Percentiles rank a stretch among this genome's conserved stretches.
Conservation (phyloP, 768 basidiomycete genomes). For the Mycena indigotica region DNA sequence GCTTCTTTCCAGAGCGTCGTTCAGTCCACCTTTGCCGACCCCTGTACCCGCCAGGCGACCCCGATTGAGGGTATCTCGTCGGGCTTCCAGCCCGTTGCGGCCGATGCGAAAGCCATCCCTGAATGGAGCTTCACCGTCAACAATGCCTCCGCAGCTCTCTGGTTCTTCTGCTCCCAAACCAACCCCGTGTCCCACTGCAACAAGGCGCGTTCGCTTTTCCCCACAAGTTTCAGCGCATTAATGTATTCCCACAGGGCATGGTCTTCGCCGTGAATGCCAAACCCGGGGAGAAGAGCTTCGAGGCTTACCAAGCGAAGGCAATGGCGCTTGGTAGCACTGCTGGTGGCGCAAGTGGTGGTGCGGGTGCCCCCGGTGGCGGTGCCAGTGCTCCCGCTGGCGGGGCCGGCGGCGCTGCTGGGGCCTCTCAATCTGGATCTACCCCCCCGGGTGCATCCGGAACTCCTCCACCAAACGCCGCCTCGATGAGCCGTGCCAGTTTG, state of each 20-base stretch:
- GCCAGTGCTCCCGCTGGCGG: conserved; percentile 14
- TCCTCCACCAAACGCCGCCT: conserved; percentile 28
- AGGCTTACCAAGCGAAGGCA: conserved; percentile 39
- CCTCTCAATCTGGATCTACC: conserved; percentile 4
- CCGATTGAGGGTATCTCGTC: conserved; percentile 40
- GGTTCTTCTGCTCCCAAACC: conserved; percentile 49
- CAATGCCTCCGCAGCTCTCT: conserved; percentile 41
- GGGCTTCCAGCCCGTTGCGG: conserved; percentile 37
- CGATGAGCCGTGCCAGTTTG: conserved; percentile 35
- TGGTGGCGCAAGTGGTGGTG: no score
- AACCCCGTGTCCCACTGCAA: neutral
- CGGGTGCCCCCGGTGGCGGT: conserved; percentile 3
- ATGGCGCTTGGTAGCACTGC: no score
- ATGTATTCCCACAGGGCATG: conserved; percentile 35
- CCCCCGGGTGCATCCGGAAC: neutral
- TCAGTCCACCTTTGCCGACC: conserved; percentile 47
- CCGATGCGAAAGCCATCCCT: conserved; percentile 32
- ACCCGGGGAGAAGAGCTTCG: conserved; percentile 38
- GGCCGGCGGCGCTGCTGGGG: conserved; percentile 2
- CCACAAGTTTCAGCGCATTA: neutral
- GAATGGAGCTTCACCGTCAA: conserved; percentile 42
- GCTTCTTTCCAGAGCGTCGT: conserved; percentile 39
- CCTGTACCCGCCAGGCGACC: conserved; percentile 39
- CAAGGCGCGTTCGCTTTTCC: conserved; percentile 11
- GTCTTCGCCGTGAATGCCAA: conserved; percentile 47